Percentiles rank a stretch among this genome's conserved stretches.
Evolutionary conservation across 257 asterid genomes (phyloP).

Genomic region (Solanum rostratum): DNA sequence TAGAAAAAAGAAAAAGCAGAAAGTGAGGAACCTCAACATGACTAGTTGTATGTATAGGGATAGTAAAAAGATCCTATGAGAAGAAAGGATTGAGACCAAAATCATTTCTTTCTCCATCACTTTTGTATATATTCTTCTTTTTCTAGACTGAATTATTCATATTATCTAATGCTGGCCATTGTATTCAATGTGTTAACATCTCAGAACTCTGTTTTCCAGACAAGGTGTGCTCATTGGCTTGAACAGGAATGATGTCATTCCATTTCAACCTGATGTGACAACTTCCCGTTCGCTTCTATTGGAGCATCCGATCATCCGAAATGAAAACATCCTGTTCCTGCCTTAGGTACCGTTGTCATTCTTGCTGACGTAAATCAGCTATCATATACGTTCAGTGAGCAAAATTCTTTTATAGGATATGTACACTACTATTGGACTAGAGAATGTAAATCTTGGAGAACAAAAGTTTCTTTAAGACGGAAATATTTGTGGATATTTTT

Average conservation of each 20-base stretch:
- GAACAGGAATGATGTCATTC: slow-evolving; percentile 10
- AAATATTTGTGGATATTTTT: not conserved
- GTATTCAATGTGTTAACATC: not conserved
- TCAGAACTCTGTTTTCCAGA: slow-evolving; percentile 25
- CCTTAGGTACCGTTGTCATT: not conserved
- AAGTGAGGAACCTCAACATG: not conserved
- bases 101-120: not conserved
- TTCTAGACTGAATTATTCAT: not conserved
- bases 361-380: not conserved
- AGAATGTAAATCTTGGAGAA: not conserved
- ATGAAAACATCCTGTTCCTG: not conserved
- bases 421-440: not conserved
- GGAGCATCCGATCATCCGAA: not conserved
- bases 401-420: not conserved
- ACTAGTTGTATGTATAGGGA: not conserved
- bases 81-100: not conserved
- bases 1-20: not conserved
- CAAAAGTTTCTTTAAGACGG: not conserved
- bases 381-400: not conserved
- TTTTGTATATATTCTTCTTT: not conserved
- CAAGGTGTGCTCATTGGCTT: slow-evolving; percentile 61
- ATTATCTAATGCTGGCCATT: not conserved
- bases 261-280: not conserved
- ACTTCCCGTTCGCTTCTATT: not conserved
- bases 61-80: not conserved